Evolutionary conservation across 2,329 filamentous ascomycete genomes (phyloP), one percentile per base, ranked within the genome.

Genomic region (Calonectria pauciramosa): DNA sequence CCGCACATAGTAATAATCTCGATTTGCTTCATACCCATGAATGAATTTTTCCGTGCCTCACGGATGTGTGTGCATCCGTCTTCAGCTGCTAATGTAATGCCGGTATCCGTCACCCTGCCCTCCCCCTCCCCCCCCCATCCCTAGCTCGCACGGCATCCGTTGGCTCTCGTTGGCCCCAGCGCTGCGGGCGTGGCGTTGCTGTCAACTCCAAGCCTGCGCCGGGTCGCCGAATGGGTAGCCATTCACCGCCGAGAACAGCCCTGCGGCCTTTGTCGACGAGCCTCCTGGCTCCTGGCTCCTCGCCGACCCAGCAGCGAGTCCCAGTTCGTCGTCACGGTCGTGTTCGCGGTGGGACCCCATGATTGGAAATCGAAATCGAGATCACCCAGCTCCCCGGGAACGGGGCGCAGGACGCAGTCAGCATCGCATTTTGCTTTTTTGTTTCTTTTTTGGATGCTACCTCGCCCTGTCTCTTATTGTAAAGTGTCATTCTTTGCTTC

Each of bases 151-250:
- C 10, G 41, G 38, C 67, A 70, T 73, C 71, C 11, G 36, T 56
- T 73, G 71, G 71, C 67, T 73, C 67, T 73, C 67, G 71, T 63
- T 67, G 67, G 71, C 66, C 67, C 71, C 71, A 52, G 67, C 67
- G 23, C 36, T 66, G 44, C 60, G 71, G 71, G 59, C 67, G 67
- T 69, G 66, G 71, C 71, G 71, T 69, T 18, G 56, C 34, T 60
- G 41, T 63, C 38, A 38, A 66, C 36, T 52, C 36, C 34, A 69
- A 56, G 60, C 67, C 36, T 71, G 30, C 49, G 32, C 47, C 66
- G 47, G 65, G 56, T 41, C 65, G 30, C 36, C 34, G 36, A 20
- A 4, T 13, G 5, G 28, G 28, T 26, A 60, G 44, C 71, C 71
- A 73, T 34, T 73, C 71, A 73, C 20, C 44, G 59, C 68, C 41